Evolutionary conservation across 176 grass and related monocot genomes (phyloP).

Genomic region (bread wheat (Triticum aestivum)): IWGSC_CS_RefSeq_v2.1 NC_057804.1:492670971-492671470

Average conservation of each 20-base stretch:
- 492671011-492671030: too few species aligned
- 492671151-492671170: too few species aligned
- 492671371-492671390: conserved; percentile 42
- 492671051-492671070: too few species aligned
- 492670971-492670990: too few species aligned
- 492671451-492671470: conserved; percentile 32
- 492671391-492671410: conserved; percentile 37
- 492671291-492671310: background rate
- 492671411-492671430: conserved; percentile 44
- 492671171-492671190: too few species aligned
- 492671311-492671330: conserved; percentile 32
- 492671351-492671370: conserved; percentile 9
- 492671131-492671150: too few species aligned
- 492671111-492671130: too few species aligned
- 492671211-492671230: background rate
- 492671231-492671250: background rate
- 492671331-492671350: conserved; percentile 52
- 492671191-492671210: too few species aligned
- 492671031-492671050: too few species aligned
- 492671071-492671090: too few species aligned
- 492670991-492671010: too few species aligned
- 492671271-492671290: conserved; percentile 15
- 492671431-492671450: conserved; percentile 16
- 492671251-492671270: background rate
- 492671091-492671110: too few species aligned